Evolutionary conservation across 1,284 basidiomycete genomes (phyloP).

Genomic region (Rugosomyces carneus): DNA sequence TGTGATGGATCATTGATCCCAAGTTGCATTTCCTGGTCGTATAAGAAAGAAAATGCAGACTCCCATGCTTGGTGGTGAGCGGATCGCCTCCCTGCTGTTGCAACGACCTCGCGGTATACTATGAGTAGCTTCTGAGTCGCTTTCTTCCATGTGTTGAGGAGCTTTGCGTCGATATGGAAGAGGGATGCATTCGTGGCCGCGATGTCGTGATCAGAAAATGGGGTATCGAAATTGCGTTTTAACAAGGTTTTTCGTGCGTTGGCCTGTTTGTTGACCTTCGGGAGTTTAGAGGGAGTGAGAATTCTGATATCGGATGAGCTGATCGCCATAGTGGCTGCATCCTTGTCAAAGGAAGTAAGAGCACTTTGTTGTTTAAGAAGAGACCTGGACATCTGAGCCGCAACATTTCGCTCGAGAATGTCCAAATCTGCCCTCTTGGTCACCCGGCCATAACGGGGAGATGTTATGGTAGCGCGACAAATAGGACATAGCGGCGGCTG

Average conservation of each 20-base stretch:
- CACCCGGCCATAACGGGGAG: constrained; percentile 52
- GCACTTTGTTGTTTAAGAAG: constrained; percentile 27
- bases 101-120: constrained; percentile 31
- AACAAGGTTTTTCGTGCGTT: constrained; percentile 12
- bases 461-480: constrained; percentile 45
- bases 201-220: constrained; percentile 17
- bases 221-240: constrained; percentile 11
- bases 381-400: constrained; percentile 41
- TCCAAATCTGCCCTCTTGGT: constrained; percentile 59
- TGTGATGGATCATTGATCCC: constrained; percentile 26
- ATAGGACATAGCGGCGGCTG: constrained; percentile 49
- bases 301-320: constrained; percentile 2
- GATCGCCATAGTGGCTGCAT: constrained; percentile 12
- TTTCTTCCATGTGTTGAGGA: constrained; percentile 32
- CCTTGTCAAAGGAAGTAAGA: constrained; percentile 23
- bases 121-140: constrained; percentile 25
- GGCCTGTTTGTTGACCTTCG: constrained; percentile 9
- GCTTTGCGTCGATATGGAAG: constrained; percentile 26
- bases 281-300: constrained; percentile 4
- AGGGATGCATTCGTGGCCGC: constrained; percentile 21
- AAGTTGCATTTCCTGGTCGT: constrained; percentile 39
- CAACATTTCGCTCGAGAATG: constrained; percentile 58
- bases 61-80: constrained; percentile 50
- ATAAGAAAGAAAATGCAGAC: constrained; percentile 42
- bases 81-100: constrained; percentile 36